These are phyloP conservation scores for Dalechampia spathulata DNA, from an alignment of 441 rosid species.

Conservation along the genomic window DNA sequence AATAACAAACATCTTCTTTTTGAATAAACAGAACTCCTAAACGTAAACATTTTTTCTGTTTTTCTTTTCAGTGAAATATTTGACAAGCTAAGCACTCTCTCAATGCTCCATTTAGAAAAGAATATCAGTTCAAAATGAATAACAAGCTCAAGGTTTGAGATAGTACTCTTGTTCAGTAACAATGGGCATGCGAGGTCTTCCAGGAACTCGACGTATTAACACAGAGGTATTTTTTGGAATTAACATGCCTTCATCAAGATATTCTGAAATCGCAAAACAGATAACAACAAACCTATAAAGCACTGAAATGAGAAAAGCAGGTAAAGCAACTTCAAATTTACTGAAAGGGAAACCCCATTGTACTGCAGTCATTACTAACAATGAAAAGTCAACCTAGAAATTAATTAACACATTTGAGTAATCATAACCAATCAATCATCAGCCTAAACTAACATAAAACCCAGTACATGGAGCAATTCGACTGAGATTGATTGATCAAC, in stretches of 20 bases:
- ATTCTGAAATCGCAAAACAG: slow-evolving; percentile 85
- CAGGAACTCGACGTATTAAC: slow-evolving; percentile 95
- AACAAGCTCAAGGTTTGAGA: slow-evolving; percentile 41
- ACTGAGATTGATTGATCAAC: not conserved
- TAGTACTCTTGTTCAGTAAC: slow-evolving; percentile 82
- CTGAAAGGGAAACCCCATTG: slow-evolving; percentile 1
- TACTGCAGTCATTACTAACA: slow-evolving; percentile 2
- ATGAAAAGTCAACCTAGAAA: slow-evolving; percentile 8
- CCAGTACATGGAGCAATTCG: slow-evolving; percentile 14
- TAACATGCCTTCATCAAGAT: slow-evolving; percentile 92
- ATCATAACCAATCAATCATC: too few relatives aligned
- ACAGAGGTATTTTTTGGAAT: slow-evolving; percentile 98
- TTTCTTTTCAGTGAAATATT: not conserved
- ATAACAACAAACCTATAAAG: slow-evolving; percentile 47
- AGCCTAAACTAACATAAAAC: slow-evolving; percentile 9
- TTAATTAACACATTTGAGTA: too few relatives aligned
- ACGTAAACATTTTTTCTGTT: too few relatives aligned
- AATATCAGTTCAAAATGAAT: slow-evolving; percentile 15
- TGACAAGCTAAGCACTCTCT: not conserved
- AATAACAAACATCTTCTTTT: not conserved
- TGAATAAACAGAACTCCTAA: too few relatives aligned
- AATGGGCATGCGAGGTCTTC: slow-evolving; percentile 94
- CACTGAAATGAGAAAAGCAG: slow-evolving; percentile 20
- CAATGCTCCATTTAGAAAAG: slow-evolving; percentile 3
- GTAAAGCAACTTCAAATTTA: slow-evolving; percentile 16